A percentile compares a stretch with the other conserved stretches of the same genome.
These are phyloP conservation scores for Puya raimondii DNA, from an alignment of 176 grass and related monocot genomes.

Conservation along the genomic window DNA sequence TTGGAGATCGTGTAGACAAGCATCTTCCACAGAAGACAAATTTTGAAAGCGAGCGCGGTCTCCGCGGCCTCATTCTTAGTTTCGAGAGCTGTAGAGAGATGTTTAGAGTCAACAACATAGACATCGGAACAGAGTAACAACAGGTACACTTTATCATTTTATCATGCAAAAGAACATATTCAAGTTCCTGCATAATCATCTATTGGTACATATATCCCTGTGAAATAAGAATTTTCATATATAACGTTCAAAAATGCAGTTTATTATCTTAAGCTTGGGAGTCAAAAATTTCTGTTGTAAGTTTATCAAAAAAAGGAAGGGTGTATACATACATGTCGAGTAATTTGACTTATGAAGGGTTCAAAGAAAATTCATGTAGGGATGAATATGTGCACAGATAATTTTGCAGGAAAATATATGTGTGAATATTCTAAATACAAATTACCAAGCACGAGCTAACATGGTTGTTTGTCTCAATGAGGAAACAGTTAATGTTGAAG, in stretches of 20 bases:
- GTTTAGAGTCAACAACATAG: neutral
- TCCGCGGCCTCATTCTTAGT: conserved; percentile 18
- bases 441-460: neutral
- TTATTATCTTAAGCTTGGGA: neutral
- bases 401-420: too few relatives aligned
- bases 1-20: conserved; percentile 25
- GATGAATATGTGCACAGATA: too few relatives aligned
- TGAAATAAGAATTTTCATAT: neutral
- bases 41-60: conserved; percentile 14
- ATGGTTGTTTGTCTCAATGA: neutral
- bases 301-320: neutral
- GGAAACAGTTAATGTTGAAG: neutral
- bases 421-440: neutral
- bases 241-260: neutral
- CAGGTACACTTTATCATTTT: neutral
- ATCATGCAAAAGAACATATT: neutral
- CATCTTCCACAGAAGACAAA: conserved; percentile 31
- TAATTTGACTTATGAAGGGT: neutral
- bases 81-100: conserved; percentile 22
- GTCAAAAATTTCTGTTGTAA: neutral
- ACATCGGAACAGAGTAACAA: neutral
- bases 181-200: conserved; percentile 7
- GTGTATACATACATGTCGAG: neutral
- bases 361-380: neutral
- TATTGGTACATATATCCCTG: neutral